These are phyloP conservation scores for Phyllosticta capitalensis DNA, from an alignment of 2,329 filamentous ascomycete species.

Conservation along the genomic window DNA sequence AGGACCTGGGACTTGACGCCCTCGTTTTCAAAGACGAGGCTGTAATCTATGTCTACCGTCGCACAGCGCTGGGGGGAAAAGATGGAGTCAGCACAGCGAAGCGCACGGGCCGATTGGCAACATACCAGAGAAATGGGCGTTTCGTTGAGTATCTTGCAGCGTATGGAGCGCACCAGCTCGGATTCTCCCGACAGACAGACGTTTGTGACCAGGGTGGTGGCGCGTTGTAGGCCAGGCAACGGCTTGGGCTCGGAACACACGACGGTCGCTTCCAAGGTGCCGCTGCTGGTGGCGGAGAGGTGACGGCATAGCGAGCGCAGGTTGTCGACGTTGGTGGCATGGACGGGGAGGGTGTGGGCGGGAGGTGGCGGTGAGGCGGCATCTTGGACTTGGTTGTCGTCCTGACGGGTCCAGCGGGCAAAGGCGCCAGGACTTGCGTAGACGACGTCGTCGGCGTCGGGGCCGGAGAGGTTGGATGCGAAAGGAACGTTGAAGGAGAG, in stretches of 20 bases:
- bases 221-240: constrained; percentile 41
- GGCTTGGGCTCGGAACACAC: constrained; percentile 68
- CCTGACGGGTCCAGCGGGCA: constrained; percentile 86
- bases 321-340: constrained; percentile 74
- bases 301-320: constrained; percentile 73
- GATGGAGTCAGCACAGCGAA: constrained; percentile 18
- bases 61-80: constrained; percentile 62
- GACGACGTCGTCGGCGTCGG: constrained; percentile 88
- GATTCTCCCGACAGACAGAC: constrained; percentile 84
- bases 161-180: constrained; percentile 80
- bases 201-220: constrained; percentile 56
- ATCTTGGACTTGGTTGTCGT: constrained; percentile 52
- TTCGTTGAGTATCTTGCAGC: constrained; percentile 81
- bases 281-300: constrained; percentile 56
- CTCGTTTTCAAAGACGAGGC: constrained; percentile 70
- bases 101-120: constrained; percentile 5
- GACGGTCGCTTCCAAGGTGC: constrained; percentile 70
- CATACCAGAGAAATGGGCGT: constrained; percentile 79
- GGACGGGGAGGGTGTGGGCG: constrained; percentile 83
- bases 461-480: constrained; percentile 81
- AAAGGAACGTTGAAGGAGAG: constrained; percentile 98
- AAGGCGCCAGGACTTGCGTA: constrained; percentile 84
- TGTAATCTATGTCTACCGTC: constrained; percentile 85
- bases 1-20: constrained; percentile 67
- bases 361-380: constrained; percentile 57